Conservation (phyloP, 108 stramenopile genomes). For the Chaetoceros muelleri region DNA sequence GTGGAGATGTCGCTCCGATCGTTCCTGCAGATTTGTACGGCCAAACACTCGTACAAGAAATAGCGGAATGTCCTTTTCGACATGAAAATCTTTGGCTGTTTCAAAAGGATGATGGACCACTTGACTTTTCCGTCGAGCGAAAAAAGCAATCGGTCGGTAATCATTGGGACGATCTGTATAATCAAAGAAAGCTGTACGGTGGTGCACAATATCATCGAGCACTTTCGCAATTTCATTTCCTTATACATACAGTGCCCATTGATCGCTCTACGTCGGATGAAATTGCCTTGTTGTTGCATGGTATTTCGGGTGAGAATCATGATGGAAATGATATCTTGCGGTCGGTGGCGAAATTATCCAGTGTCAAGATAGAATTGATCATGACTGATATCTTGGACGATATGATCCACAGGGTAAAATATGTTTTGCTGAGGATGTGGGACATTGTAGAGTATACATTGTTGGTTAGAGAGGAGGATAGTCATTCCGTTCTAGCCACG, state of each 20-base stretch:
- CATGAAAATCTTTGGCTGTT: slow-evolving; percentile 5
- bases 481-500: slow-evolving; percentile 7
- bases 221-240: slow-evolving; percentile 9
- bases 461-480: slow-evolving; percentile 10
- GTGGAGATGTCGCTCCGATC: slow-evolving; percentile 13
- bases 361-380: slow-evolving; percentile 15
- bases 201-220: slow-evolving; percentile 22
- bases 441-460: slow-evolving; percentile 18
- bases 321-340: slow-evolving; percentile 15
- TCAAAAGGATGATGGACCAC: background rate
- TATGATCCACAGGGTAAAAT: slow-evolving; percentile 14
- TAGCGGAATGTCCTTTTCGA: slow-evolving; percentile 5
- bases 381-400: slow-evolving; percentile 18
- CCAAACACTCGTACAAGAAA: slow-evolving; percentile 17
- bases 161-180: background rate
- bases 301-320: slow-evolving; percentile 14
- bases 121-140: background rate
- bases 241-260: slow-evolving; percentile 6
- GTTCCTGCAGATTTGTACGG: slow-evolving; percentile 15
- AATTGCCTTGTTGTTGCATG: slow-evolving; percentile 13
- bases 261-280: slow-evolving; percentile 13
- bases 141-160: background rate
- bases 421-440: slow-evolving; percentile 16
- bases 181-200: slow-evolving; percentile 15
- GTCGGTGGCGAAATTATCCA: slow-evolving; percentile 12